Evolutionary conservation across 257 asterid genomes (phyloP).

Genomic region (Lantana camara): DNA sequence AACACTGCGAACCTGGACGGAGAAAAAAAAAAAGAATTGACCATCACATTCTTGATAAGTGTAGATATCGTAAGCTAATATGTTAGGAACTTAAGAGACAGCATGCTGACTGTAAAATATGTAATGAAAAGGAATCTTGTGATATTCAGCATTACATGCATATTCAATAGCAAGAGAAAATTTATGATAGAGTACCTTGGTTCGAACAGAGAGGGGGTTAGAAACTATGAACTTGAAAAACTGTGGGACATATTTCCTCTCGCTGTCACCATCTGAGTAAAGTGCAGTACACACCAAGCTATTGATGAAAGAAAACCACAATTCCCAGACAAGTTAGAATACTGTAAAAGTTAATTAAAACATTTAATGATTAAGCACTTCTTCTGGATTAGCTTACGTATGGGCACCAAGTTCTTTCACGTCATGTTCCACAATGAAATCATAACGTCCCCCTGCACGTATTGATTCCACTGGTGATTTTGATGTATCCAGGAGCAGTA

Average conservation of each 20-base stretch:
- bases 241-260: constrained; percentile 97
- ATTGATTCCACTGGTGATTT: constrained; percentile 93
- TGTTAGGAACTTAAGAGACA: constrained; percentile 9
- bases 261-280: constrained; percentile 81
- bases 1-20: constrained; percentile 92
- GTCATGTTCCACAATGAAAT: constrained; percentile 98
- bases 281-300: constrained; percentile 99
- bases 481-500: constrained; percentile 88
- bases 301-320: constrained; percentile 30
- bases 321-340: constrained; percentile 26
- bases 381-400: constrained; percentile 62
- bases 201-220: constrained; percentile 95
- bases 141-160: constrained; percentile 6
- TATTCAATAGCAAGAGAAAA: constrained; percentile 9
- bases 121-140: not conserved
- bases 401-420: constrained; percentile 99
- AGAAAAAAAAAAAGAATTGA: constrained; percentile 26
- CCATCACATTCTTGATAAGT: constrained; percentile 22
- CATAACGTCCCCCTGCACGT: constrained; percentile 96
- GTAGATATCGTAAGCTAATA: constrained; percentile 8
- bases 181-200: constrained; percentile 65
- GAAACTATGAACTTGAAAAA: constrained; percentile 94
- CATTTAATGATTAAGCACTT: not conserved
- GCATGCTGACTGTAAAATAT: not conserved
- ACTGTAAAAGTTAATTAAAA: not conserved